Conservation (phyloP, 441 rosid species). For the Eruca vesicaria region DNA sequence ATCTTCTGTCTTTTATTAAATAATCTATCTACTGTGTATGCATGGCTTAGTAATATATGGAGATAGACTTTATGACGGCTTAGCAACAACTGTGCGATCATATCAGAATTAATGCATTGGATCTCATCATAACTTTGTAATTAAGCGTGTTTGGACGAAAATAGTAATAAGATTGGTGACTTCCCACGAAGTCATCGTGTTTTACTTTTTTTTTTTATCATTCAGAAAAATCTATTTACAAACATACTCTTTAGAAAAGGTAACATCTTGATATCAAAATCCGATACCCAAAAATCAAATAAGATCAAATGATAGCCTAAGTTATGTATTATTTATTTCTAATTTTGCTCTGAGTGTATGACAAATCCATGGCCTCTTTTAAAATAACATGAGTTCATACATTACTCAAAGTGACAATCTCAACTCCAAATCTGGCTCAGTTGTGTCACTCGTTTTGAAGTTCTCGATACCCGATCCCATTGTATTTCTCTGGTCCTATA, state of each 20-base stretch:
- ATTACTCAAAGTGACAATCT: constrained; percentile 22
- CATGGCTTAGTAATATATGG: not conserved
- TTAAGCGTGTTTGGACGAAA: no score
- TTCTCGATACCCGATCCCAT: constrained; percentile 14
- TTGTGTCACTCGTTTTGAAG: constrained; percentile 23
- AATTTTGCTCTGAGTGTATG: constrained; percentile 7
- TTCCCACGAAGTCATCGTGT: no score
- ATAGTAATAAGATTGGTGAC: no score
- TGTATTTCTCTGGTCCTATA: constrained; percentile 23
- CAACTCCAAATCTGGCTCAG: constrained; percentile 32
- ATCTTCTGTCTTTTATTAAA: not conserved
- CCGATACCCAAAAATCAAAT: constrained; percentile 13
- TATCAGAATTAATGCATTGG: not conserved
- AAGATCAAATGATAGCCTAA: constrained; percentile 8
- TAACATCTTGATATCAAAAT: constrained; percentile 1
- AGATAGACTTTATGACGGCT: not conserved
- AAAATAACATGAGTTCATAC: constrained; percentile 5
- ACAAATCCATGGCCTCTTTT: constrained; percentile 6
- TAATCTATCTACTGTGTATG: not conserved
- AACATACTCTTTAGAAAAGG: not conserved
- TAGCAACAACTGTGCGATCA: no score
- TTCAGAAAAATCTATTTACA: no score
- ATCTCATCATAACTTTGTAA: no score
- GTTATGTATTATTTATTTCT: constrained; percentile 16
- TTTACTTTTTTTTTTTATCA: no score